Evolutionary conservation across 2,329 filamentous ascomycete genomes (phyloP), one percentile per base, ranked within the genome.

Genomic region (Sphaerostilbella broomeana): DNA sequence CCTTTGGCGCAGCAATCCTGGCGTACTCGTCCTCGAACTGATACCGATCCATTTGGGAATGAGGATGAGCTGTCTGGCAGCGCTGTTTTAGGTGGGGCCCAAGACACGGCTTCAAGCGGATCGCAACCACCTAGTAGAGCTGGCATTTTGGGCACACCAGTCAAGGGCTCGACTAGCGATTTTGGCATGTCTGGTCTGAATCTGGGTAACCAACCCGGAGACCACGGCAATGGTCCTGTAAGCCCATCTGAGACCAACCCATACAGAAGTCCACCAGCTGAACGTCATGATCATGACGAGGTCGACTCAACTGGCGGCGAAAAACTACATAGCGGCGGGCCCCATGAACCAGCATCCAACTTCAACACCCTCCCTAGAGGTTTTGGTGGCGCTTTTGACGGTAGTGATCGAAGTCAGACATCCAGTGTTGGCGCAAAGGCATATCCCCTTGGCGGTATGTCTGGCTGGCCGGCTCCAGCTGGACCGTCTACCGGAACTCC

Each of bases 201-300:
- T 62, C 70, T 68, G 55, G 78, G 57, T 60, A 72, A 72, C 35
- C 69, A 79, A 34, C 20, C 33, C 18, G 22, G 30, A 8, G 71
- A 77, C 25, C 73, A 78, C 39, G 65, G 60, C 29, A 69, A 70
- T n/a, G 85, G 87, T 43, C 83, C 85, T 1, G 77, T 86, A 55
- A 97, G 90, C 58, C 92, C 92, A 9, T 92, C 89, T 0, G 86
- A 94, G 54, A 97, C 92, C 3, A 98, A 98, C 56, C 92, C 92
- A 2, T 98, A 92, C 58, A 86, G 89, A 48, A 97, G 90, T 59
- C 92, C 92, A 3, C 79, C 84, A 6, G 84, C 82, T 25, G 84
- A 88, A 18, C 79, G 79, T 30, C 79, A 84, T 41, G 73, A 76
- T 13, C 77, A 86, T 33, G 75, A 77, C 12, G 75, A 76, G 6